These are phyloP conservation scores for Aspergillus eucalypticola DNA, from an alignment of 2,329 filamentous ascomycete genomes.

Conservation along the genomic window DNA sequence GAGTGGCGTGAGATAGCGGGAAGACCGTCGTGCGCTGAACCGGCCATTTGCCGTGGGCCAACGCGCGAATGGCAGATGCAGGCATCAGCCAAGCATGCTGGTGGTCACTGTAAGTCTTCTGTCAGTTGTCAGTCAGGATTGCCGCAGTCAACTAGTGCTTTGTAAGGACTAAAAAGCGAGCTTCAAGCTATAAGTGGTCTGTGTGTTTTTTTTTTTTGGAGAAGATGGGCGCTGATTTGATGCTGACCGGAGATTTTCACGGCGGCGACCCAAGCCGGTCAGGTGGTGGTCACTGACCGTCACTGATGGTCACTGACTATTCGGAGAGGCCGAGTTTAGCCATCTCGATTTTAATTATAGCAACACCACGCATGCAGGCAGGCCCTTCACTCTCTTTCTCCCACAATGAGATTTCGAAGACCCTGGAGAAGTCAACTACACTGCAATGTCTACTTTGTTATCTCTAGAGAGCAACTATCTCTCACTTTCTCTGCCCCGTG, in stretches of 20 bases:
- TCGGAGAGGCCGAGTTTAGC: conserved; percentile 25
- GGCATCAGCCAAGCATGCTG: conserved; percentile 11
- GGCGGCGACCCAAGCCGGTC: conserved; percentile 11
- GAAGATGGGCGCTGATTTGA: conserved; percentile 19
- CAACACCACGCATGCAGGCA: neutral
- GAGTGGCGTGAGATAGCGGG: conserved; percentile 27
- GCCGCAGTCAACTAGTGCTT: conserved; percentile 2
- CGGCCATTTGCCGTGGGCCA: conserved; percentile 12
- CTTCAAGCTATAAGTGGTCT: conserved; percentile 17
- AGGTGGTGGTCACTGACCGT: conserved; percentile 26
- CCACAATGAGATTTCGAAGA: neutral
- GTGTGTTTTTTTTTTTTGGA: conserved; percentile 10
- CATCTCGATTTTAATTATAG: neutral
- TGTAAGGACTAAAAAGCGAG: neutral
- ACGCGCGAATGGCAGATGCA: conserved; percentile 14
- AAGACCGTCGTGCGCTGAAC: conserved; percentile 16
- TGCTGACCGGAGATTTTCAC: conserved; percentile 18
- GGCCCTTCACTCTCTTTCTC: neutral
- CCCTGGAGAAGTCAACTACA: neutral
- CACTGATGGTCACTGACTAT: conserved; percentile 21
- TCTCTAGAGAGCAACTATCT: neutral
- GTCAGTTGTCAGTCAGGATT: neutral
- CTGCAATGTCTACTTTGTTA: neutral
- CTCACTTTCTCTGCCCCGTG: neutral
- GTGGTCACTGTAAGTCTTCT: neutral